These are phyloP conservation scores for Trichosanthes cucumerina DNA, from an alignment of 306 rosid species.

Conservation along the genomic window DNA sequence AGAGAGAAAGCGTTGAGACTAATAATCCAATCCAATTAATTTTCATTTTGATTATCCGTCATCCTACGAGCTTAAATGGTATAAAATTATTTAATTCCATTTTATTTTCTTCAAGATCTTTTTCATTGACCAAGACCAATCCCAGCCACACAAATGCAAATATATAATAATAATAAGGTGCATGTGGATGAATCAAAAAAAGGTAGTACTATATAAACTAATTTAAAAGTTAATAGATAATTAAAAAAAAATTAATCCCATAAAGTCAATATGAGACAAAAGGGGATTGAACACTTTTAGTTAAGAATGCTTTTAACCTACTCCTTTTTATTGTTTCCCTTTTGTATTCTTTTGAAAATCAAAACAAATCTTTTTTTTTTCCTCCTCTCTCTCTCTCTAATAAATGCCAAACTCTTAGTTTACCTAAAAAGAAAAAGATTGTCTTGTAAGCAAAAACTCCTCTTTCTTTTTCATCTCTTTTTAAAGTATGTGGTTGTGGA, in stretches of 20 bases:
- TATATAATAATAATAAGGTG: conserved; percentile 1
- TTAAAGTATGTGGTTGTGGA: background rate
- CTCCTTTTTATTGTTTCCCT: background rate
- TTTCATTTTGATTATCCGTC: background rate
- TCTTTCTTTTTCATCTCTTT: background rate
- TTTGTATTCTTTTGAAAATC: background rate
- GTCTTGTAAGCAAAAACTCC: background rate
- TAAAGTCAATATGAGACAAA: background rate
- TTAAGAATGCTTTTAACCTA: conserved; percentile 10
- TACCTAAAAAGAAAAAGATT: conserved; percentile 6
- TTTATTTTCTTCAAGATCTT: background rate
- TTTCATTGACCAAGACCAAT: background rate
- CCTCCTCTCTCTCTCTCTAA: background rate
- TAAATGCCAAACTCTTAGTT: conserved; percentile 1
- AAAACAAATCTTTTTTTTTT: background rate
- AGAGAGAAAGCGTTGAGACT: background rate
- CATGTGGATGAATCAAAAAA: background rate
- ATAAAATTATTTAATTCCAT: background rate
- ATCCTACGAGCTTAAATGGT: background rate
- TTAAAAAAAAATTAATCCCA: background rate
- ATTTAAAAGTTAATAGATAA: background rate
- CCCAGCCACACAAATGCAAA: background rate
- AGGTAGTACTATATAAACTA: background rate
- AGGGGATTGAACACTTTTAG: background rate
- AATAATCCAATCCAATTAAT: background rate